These are phyloP conservation scores for Fusarium abutilonis DNA, from an alignment of 2,329 filamentous ascomycete species.

Conservation along the genomic window DNA sequence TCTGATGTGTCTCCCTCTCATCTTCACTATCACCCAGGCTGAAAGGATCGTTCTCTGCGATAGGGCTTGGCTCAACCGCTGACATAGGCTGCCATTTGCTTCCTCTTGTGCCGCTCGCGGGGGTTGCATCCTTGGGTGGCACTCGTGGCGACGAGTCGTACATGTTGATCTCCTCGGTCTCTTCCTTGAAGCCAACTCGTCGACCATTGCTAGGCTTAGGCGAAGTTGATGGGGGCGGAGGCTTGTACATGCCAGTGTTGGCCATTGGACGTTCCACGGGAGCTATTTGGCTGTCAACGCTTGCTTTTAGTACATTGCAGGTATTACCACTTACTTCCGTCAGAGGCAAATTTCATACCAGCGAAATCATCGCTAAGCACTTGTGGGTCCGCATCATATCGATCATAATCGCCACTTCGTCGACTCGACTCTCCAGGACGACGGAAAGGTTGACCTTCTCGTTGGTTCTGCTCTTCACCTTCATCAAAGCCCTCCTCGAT, in stretches of 20 bases:
- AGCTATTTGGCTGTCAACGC: conserved; percentile 43
- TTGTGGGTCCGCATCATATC: conserved; percentile 94
- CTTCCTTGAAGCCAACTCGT: conserved; percentile 67
- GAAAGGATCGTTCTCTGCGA: conserved; percentile 93
- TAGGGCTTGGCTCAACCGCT: conserved; percentile 80
- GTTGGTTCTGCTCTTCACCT: conserved; percentile 60
- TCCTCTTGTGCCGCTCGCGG: conserved; percentile 66
- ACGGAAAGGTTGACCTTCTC: conserved; percentile 50
- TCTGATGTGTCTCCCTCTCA: conserved; percentile 73
- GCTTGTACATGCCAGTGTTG: conserved; percentile 84
- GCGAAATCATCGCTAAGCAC: conserved; percentile 91
- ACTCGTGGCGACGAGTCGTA: conserved; percentile 73
- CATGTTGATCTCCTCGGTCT: conserved; percentile 80
- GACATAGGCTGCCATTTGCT: conserved; percentile 99
- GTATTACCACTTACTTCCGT: conserved; percentile 64
- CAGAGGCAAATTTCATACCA: conserved; percentile 69
- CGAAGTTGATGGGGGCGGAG: conserved; percentile 64
- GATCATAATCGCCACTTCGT: conserved; percentile 86
- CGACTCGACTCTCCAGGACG: conserved; percentile 70
- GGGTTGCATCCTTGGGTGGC: conserved; percentile 61
- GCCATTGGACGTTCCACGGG: conserved; percentile 68
- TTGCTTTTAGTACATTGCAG: background rate
- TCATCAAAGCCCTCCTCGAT: conserved; percentile 89
- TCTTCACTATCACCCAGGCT: conserved; percentile 96
- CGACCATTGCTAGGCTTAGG: conserved; percentile 60